Evolutionary conservation across 768 basidiomycete species (phyloP).

Genomic region (Suillus fuscotomentosus): DNA sequence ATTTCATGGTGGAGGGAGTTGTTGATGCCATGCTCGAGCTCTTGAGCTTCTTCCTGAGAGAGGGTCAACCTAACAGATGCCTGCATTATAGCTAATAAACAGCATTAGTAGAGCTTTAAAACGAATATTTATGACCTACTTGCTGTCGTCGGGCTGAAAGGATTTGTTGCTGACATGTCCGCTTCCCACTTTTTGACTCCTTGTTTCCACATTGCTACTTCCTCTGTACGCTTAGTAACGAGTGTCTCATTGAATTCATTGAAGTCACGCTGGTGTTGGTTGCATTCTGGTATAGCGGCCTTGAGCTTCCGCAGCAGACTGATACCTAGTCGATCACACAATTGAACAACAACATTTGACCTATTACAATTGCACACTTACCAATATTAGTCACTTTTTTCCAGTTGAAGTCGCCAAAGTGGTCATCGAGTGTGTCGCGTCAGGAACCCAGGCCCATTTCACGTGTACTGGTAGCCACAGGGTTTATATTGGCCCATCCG

Average conservation of each 20-base stretch:
- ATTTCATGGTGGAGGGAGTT: conserved; percentile 8
- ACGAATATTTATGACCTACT: background rate
- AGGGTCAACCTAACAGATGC: conserved; percentile 6
- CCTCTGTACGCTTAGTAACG: background rate
- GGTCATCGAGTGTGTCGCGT: conserved; percentile 34
- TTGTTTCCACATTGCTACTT: conserved; percentile 9
- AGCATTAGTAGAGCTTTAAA: background rate
- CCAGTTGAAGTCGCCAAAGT: conserved; percentile 32
- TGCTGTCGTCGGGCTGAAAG: conserved; percentile 12
- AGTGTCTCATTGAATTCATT: background rate
- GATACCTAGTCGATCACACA: background rate
- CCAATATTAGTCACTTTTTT: conserved; percentile 27
- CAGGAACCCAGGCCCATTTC: conserved; percentile 34
- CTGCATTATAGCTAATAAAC: background rate
- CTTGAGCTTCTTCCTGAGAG: conserved; percentile 8
- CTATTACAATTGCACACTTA: conserved; percentile 8
- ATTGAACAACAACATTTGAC: background rate
- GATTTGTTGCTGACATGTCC: conserved; percentile 20
- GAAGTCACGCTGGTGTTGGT: background rate
- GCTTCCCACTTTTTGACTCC: conserved; percentile 23
- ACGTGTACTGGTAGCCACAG: background rate
- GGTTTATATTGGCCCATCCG: too few relatives aligned
- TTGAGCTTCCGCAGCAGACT: conserved; percentile 1
- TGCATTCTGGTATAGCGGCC: background rate
- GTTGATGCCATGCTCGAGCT: background rate